A percentile compares a stretch with the other conserved stretches of the same genome.
Evolutionary conservation across 2,329 filamentous ascomycete species (phyloP).

Genomic region (Thermochaetoides dissita): DNA sequence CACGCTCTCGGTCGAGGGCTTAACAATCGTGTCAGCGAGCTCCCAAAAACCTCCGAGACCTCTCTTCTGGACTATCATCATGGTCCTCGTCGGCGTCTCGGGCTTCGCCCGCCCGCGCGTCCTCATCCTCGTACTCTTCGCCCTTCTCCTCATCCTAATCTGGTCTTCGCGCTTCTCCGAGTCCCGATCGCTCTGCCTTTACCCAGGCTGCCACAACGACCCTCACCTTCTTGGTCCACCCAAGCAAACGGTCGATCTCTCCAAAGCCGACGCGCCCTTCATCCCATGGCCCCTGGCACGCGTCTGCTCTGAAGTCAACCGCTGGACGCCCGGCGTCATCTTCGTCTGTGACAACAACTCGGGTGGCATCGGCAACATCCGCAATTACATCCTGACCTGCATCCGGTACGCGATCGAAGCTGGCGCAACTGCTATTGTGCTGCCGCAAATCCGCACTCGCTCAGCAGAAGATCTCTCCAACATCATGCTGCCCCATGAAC

Average conservation of each 20-base stretch:
- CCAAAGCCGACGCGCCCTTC: conserved; percentile 27
- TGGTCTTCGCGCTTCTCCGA: conserved; percentile 16
- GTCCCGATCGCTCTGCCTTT: conserved; percentile 9
- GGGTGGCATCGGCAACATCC: conserved; percentile 36
- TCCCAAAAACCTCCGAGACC: too few species aligned
- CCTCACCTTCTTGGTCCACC: conserved; percentile 1
- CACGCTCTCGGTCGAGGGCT: too few species aligned
- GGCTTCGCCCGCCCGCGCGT: conserved; percentile 11
- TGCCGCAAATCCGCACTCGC: conserved; percentile 32
- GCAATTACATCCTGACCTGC: conserved; percentile 37
- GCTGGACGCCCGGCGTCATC: conserved; percentile 27
- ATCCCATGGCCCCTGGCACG: conserved; percentile 31
- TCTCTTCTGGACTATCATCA: neutral
- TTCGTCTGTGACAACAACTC: conserved; percentile 38
- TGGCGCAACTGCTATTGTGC: conserved; percentile 30
- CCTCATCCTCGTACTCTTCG: conserved; percentile 13
- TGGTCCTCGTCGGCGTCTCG: neutral
- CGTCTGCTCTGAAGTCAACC: conserved; percentile 27
- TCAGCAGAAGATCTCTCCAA: conserved; percentile 27
- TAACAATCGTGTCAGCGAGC: too few species aligned
- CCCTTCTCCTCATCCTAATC: conserved; percentile 12
- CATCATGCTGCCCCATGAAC: conserved; percentile 26
- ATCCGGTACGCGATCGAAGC: conserved; percentile 34
- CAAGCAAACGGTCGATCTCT: conserved; percentile 20
- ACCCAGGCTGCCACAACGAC: conserved; percentile 5